These are phyloP conservation scores for Eucalyptus shirleyi DNA, from an alignment of 345 rosid genomes.

Conservation along the genomic window DNA sequence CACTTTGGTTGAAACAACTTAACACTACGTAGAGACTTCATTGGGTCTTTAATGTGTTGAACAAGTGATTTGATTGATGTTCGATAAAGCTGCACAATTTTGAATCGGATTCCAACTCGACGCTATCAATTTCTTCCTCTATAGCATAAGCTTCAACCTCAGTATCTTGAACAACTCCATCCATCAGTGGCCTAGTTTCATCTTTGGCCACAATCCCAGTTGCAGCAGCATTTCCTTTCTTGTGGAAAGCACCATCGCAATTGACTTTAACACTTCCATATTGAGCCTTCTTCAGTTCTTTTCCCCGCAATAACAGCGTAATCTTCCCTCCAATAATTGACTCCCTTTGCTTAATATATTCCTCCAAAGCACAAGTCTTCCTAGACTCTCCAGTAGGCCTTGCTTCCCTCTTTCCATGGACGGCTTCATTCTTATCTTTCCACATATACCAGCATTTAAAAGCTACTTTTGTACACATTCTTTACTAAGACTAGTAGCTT, in stretches of 20 bases:
- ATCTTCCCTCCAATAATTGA: neutral
- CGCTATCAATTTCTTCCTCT: neutral
- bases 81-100: fast-evolving
- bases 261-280: neutral
- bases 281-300: neutral
- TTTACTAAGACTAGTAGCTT: neutral
- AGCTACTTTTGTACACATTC: neutral
- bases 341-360: neutral
- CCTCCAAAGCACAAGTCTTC: neutral
- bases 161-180: neutral
- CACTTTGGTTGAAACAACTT: neutral
- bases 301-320: neutral
- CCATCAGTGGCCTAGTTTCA: neutral
- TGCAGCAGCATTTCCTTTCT: neutral
- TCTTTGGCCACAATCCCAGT: neutral
- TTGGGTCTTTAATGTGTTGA: neutral
- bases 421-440: neutral
- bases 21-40: fast-evolving
- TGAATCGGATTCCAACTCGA: neutral
- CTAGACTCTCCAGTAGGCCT: neutral
- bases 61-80: neutral
- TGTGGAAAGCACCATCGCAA: neutral
- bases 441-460: neutral
- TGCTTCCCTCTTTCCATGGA: neutral
- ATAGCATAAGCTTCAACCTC: neutral